Evolutionary conservation across 805 yeast genomes (phyloP).

Genomic region (Yamadazyma scolyti): DNA sequence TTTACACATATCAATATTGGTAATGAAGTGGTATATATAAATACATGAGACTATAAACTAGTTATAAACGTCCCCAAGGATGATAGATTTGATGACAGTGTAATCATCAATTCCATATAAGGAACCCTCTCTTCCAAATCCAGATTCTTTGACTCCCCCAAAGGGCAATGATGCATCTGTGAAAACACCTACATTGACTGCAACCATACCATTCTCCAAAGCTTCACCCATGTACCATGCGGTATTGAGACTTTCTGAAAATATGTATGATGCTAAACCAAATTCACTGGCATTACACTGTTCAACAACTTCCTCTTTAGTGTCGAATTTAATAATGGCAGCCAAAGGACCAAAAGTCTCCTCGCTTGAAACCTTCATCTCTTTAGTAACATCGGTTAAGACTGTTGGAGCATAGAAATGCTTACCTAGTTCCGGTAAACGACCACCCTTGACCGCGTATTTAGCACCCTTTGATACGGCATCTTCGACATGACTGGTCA

Average conservation of each 20-base stretch:
- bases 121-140: conserved; percentile 80
- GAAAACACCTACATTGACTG: conserved; percentile 56
- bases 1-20: too few relatives aligned
- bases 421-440: conserved; percentile 45
- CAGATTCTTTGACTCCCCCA: conserved; percentile 78
- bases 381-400: conserved; percentile 46
- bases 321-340: conserved; percentile 52
- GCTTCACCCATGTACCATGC: conserved; percentile 51
- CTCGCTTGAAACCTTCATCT: conserved; percentile 48
- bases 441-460: conserved; percentile 50
- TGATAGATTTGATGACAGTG: conserved; percentile 51
- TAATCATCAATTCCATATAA: conserved; percentile 75
- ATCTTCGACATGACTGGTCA: conserved; percentile 50
- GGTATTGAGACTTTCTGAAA: conserved; percentile 49
- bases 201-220: conserved; percentile 63
- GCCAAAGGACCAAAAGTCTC: conserved; percentile 69
- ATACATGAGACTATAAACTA: too few relatives aligned
- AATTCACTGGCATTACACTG: conserved; percentile 53
- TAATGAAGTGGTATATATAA: too few relatives aligned
- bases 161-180: conserved; percentile 62
- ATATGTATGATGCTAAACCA: conserved; percentile 61
- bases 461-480: conserved; percentile 55
- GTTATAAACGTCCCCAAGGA: conserved; percentile 42
- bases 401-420: conserved; percentile 55
- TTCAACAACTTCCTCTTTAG: conserved; percentile 48